phyloP scores from a whole-genome alignment of 2,329 filamentous ascomycete species.

The Ploettnerulaceae sp. region DNA sequence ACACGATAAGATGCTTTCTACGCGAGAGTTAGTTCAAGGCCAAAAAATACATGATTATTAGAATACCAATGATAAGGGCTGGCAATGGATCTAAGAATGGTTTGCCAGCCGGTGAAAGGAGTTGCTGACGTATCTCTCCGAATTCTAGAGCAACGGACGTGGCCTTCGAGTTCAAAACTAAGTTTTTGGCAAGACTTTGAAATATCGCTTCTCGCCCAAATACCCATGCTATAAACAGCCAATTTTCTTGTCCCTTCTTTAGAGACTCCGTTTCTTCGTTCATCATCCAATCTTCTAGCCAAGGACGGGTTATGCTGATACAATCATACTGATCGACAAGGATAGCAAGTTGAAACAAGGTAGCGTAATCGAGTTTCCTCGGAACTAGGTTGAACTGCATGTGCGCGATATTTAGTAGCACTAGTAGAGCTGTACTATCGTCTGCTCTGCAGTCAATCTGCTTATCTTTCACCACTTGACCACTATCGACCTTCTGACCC shows the following conservation, averaged over 20 bases:
- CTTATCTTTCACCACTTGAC: not conserved
- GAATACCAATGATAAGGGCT: too few species aligned
- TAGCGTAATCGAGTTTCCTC: not conserved
- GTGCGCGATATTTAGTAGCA: not conserved
- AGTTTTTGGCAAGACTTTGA: not conserved
- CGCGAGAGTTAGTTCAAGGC: too few species aligned
- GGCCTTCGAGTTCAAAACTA: too few species aligned
- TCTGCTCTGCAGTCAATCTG: not conserved
- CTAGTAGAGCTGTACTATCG: not conserved
- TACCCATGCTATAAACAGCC: slow-evolving; percentile 17
- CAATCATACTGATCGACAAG: slow-evolving; percentile 15
- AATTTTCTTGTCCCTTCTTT: slow-evolving; percentile 1
- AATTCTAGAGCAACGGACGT: too few species aligned
- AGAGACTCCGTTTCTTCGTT: slow-evolving; percentile 1
- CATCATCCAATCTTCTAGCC: slow-evolving; percentile 12
- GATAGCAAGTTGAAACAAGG: slow-evolving; percentile 11
- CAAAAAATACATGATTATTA: too few species aligned
- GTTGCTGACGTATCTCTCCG: too few species aligned
- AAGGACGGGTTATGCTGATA: slow-evolving; percentile 8
- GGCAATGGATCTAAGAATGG: too few species aligned
- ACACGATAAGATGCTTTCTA: not conserved
- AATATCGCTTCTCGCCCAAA: slow-evolving; percentile 10
- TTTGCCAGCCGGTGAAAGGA: too few species aligned
- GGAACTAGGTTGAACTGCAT: not conserved
- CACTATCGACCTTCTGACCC: not conserved